Base-by-base conservation (phyloP, 345 rosid species). In the Rhodamnia argentea region DNA sequence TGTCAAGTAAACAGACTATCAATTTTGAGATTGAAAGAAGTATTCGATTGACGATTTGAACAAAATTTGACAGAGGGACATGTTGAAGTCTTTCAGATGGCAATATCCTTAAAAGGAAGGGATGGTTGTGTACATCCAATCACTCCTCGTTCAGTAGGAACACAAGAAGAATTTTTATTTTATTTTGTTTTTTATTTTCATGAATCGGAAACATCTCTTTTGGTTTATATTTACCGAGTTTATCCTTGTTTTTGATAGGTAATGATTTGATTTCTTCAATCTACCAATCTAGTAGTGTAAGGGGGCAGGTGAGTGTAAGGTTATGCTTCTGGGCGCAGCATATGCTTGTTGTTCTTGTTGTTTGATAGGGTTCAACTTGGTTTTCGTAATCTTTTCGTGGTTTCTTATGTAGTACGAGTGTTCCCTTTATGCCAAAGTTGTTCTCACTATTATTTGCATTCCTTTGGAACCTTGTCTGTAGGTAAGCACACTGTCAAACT, bases 401-500 rank as follows among this genome's bases (percentile, higher is more conserved):
- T 70, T 37, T 70, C 44, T 70, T 40, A 16, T 32, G 44, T 64
- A 5, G 44, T 2, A 32, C 4, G 47, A 16, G 3, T 32, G 44
- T 64, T 64, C 78, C 32, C 44, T 32, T 64, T 64, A 32, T 1
- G 7, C 78, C 78, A 64, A 64, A 64, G 78, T 8, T 32, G 78
- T 58, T 47, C n/a, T 56, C 44, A 29, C 18, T 32, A 16, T 16
- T 4, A 8, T 64, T 0, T 16, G 32, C 16, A 32, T 87, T 83
- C 70, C 83, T 85, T 82, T 75, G 52, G 37, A 74, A 62, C 88
- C 60, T 87, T 88, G 57, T 89, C 87, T 32, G 51, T 91, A 97
- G 99, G 92, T 93, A 92, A 91, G 94, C 99, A 74, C 98, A 94
- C 82, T 96, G 95, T 93, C 98, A 95, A 89, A 91, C 92, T 42